Base-by-base conservation (phyloP, 1,139 yeast species). In the Meyerozyma guilliermondii region DNA sequence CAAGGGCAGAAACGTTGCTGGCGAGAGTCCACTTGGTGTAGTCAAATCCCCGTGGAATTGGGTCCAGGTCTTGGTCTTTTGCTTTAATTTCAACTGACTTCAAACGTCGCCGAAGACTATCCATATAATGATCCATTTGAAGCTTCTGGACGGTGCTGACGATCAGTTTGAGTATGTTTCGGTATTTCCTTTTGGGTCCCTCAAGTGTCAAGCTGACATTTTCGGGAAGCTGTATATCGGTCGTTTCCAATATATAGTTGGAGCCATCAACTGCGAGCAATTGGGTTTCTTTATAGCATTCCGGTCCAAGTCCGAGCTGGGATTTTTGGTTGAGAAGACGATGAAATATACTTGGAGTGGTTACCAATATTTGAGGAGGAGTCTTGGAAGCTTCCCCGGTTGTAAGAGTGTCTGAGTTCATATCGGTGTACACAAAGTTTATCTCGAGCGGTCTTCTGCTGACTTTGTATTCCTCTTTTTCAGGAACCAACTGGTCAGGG, bases 201-300 rank as follows among this genome's bases (percentile, higher is more conserved):
- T 26, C 27, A 16, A 42, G 39, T 24, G 16, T 35, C 4, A 48
- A 38, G 27, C 46, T 40, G 3, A 16, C 18, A 17, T 50, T 46
- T 3, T 36, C 39, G 3, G 41, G 26, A 4, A 10, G 6, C 35
- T 41, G 39, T 17, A 57, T 39, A 22, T 45, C 46, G 13, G 58
- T 50, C n/a, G 52, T 42, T 39, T 51, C 50, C 34, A 50, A 35
- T 26, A 51, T 50, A 16, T 46, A 6, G 37, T 59, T 62, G 14
- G 56, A 43, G 11, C 60, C 60, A 45, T 64, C 69, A 1, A 63
- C 58, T 7, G 58, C 59, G 16, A 60, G 11, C 16, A 56, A 46
- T 28, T 46, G 47, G 9, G 56, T 44, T 24, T 50, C 52, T 17
- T 41, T 35, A 17, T 56, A 45, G 36, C 42, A 10, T 26, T 29